Base-by-base conservation (phyloP, 768 basidiomycete genomes). In the Naematelia aurantialba region DNA sequence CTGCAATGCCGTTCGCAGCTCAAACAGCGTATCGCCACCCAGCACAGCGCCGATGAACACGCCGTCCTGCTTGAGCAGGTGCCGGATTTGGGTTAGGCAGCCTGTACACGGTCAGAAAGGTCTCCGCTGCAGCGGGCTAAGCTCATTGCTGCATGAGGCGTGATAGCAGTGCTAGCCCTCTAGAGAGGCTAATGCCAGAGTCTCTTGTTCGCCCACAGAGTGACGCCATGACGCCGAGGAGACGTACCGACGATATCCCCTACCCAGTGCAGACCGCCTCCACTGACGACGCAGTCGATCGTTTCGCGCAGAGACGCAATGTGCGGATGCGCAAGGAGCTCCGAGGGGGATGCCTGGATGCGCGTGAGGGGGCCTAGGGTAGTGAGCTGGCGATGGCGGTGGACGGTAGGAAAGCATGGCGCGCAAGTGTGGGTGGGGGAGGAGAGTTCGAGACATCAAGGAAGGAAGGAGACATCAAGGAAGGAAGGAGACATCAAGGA, bases 1-100 rank as follows among this genome's bases (percentile, higher is more conserved):
- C 70, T 98, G 96, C 25, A 99, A 81, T 3, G 93, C 83, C 34
- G 96, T 93, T 67, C 94, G 80, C 1, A 99, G 80, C 78, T 99
- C 96, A 70, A 97, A 99, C 4, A 99, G 80, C 0, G 92, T 93
- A 60, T 98, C 96, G 1, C 96, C 93, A 14, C 96, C 96, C 57
- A 97, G 84, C 81, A 98, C 87, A 14, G 93, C 91, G 13, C 87
- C 93, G 17, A 99, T 81, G 73, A 99, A 98, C 27, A 97, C 83
- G 1, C 94, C 96, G 74, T 98, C 94, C 0, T 93, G 89, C 66
- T 84, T 81, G 12, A 99, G 78, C 1, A 86, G 85, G 77, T 89
- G 86, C 64, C 84, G 85, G 57, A 96, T 89, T 72, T 98, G 96
- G 8, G 90, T 82, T 11, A 99, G 81, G 0, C 86, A 81, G 5